These are phyloP conservation scores for Salix udensis DNA, from an alignment of 345 rosid species.

Conservation along the genomic window DNA sequence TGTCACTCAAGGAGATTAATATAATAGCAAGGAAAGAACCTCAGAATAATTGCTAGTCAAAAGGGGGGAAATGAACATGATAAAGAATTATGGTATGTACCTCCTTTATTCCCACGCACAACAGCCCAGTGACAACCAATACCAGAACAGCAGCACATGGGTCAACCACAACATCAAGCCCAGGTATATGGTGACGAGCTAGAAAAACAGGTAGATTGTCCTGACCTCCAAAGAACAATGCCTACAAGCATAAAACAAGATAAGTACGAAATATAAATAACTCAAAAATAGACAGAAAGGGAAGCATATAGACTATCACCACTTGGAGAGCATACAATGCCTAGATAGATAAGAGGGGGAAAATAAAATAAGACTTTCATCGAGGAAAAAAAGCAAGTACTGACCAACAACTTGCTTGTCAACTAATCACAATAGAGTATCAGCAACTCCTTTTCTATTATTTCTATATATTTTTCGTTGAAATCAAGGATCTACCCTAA, in stretches of 20 bases:
- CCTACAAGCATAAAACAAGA: slow-evolving; percentile 39
- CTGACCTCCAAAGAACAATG: slow-evolving; percentile 83
- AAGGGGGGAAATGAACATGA: neutral
- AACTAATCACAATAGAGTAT: neutral
- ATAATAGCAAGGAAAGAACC: neutral
- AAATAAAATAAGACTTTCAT: neutral
- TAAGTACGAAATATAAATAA: neutral
- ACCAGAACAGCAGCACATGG: slow-evolving; percentile 89
- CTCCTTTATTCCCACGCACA: slow-evolving; percentile 98
- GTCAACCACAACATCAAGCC: slow-evolving; percentile 76
- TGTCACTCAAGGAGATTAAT: neutral
- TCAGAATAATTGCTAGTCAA: neutral
- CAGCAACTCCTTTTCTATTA: neutral
- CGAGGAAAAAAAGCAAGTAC: neutral
- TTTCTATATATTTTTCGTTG: neutral
- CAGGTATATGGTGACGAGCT: slow-evolving; percentile 82
- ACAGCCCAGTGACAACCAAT: slow-evolving; percentile 71
- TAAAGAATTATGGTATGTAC: slow-evolving; percentile 28
- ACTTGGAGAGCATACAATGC: neutral
- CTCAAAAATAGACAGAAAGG: neutral
- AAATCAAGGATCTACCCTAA: neutral
- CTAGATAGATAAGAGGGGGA: neutral
- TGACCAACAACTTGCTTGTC: neutral
- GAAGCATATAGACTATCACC: neutral
- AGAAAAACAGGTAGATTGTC: slow-evolving; percentile 66